Conservation (phyloP, 371 early-diverging fungal species). For the Lichtheimia ornata region DNA sequence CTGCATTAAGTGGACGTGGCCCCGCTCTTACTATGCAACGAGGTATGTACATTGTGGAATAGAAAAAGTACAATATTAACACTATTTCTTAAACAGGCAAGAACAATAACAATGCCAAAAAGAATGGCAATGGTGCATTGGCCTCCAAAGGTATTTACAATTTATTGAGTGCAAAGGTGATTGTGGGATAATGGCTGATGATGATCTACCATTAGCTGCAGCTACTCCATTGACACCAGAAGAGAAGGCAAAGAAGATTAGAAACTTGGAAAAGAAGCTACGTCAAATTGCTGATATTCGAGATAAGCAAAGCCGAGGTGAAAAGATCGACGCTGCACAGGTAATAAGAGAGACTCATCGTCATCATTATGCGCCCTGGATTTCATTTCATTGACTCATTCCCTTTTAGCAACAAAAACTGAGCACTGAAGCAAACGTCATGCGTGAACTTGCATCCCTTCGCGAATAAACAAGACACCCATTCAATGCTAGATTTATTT, state of each 20-base stretch:
- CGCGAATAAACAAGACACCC: neutral
- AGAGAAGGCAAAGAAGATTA: constrained; percentile 83
- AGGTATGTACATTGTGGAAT: neutral
- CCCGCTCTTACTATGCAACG: constrained; percentile 13
- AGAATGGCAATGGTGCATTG: constrained; percentile 11
- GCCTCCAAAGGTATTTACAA: neutral
- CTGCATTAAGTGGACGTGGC: constrained; percentile 32
- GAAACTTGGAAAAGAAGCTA: constrained; percentile 86
- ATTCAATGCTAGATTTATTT: too few relatives aligned
- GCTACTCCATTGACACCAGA: constrained; percentile 25
- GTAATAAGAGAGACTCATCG: constrained; percentile 32
- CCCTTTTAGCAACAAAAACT: constrained; percentile 36
- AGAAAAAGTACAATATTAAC: too few relatives aligned
- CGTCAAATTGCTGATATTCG: constrained; percentile 86
- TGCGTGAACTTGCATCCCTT: constrained; percentile 40
- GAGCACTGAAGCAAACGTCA: constrained; percentile 33
- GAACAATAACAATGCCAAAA: constrained; percentile 54
- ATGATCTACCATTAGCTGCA: constrained; percentile 1
- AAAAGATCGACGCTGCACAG: constrained; percentile 84
- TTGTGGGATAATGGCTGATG: too few relatives aligned
- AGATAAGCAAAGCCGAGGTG: constrained; percentile 76
- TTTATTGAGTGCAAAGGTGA: neutral
- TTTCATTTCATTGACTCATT: neutral
- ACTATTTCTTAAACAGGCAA: constrained; percentile 31
- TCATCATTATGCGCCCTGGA: neutral